These are phyloP conservation scores for Mycosphaerella sp. DNA, from an alignment of 2,329 filamentous ascomycete species.

Conservation along the genomic window DNA sequence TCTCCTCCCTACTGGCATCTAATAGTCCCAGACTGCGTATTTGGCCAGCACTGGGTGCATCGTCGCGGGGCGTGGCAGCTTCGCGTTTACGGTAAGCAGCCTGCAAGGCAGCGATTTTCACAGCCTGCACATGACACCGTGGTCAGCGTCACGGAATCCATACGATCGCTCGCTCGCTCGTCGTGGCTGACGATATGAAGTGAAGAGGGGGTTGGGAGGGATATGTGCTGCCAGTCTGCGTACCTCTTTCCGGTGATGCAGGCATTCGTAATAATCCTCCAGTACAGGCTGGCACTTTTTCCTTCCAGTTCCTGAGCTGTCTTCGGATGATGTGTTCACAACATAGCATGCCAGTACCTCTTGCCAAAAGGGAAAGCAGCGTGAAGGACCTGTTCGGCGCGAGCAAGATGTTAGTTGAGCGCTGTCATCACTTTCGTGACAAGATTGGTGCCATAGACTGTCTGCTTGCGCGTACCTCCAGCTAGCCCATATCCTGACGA, in stretches of 20 bases:
- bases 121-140: slow-evolving; percentile 51
- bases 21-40: slow-evolving; percentile 82
- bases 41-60: slow-evolving; percentile 73
- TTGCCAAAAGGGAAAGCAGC: slow-evolving; percentile 99
- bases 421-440: background rate
- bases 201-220: too few species aligned
- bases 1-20: slow-evolving; percentile 70
- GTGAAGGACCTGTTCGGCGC: slow-evolving; percentile 52
- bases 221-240: slow-evolving; percentile 24
- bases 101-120: slow-evolving; percentile 72
- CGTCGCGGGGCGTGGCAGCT: slow-evolving; percentile 67
- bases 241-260: slow-evolving; percentile 99
- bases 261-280: slow-evolving; percentile 98
- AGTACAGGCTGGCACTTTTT: slow-evolving; percentile 78
- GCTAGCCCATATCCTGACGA: slow-evolving; percentile 76
- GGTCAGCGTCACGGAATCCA: background rate
- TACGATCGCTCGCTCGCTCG: too few species aligned
- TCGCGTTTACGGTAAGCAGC: slow-evolving; percentile 76
- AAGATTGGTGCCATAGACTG: background rate
- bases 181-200: too few species aligned
- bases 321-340: slow-evolving; percentile 74
- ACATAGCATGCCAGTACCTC: slow-evolving; percentile 98
- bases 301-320: slow-evolving; percentile 76
- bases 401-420: background rate
- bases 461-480: slow-evolving; percentile 55